A percentile compares a stretch with the other conserved stretches of the same genome.
Conservation (phyloP, 2,329 filamentous ascomycete genomes). For the Neodidymelliopsis sp. region DNA sequence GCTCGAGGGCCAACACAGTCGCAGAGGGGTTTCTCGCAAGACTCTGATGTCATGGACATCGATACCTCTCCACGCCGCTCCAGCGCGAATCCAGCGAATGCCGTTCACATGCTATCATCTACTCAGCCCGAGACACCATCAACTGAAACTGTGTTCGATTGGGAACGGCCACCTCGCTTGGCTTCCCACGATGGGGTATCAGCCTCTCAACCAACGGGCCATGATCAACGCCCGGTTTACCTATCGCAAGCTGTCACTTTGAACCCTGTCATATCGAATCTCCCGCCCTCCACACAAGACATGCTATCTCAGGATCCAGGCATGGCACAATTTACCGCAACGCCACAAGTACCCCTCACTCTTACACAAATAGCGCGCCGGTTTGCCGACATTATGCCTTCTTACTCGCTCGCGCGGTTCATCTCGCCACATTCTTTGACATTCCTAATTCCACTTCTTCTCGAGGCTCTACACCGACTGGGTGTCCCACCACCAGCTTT, state of each 20-base stretch:
- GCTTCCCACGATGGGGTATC: slow-evolving; percentile 45
- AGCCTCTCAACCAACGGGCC: slow-evolving; percentile 48
- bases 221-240: slow-evolving; percentile 42
- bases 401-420: slow-evolving; percentile 88
- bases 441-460: slow-evolving; percentile 79
- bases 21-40: slow-evolving; percentile 52
- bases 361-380: slow-evolving; percentile 87
- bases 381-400: slow-evolving; percentile 90
- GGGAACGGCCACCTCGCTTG: slow-evolving; percentile 74
- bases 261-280: slow-evolving; percentile 36
- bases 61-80: slow-evolving; percentile 57
- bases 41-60: slow-evolving; percentile 71
- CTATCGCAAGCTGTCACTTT: slow-evolving; percentile 21
- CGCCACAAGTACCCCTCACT: slow-evolving; percentile 78
- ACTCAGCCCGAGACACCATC: slow-evolving; percentile 85
- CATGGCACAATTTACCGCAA: slow-evolving; percentile 81
- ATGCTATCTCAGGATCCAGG: slow-evolving; percentile 85
- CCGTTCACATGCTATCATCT: slow-evolving; percentile 67
- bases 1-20: slow-evolving; percentile 68
- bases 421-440: slow-evolving; percentile 80
- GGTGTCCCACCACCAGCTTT: slow-evolving; percentile 74
- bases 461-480: slow-evolving; percentile 82
- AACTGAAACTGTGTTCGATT: slow-evolving; percentile 81
- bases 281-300: slow-evolving; percentile 55
- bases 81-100: slow-evolving; percentile 38